phyloP scores from a whole-genome alignment of 257 asterid genomes.

The Nicotiana otophora region DNA sequence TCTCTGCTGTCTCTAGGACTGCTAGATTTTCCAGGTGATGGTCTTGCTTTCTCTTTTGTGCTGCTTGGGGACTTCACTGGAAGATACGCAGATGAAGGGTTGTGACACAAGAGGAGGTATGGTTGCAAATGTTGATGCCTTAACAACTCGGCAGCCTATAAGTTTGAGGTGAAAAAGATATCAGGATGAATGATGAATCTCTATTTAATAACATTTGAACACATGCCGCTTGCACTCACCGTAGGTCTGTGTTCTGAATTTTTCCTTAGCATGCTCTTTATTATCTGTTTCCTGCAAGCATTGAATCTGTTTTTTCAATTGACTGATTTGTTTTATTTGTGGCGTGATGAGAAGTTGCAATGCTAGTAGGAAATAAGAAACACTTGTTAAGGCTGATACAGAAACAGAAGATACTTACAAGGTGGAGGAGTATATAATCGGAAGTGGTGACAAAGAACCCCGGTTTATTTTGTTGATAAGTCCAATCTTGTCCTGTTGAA shows the following conservation, averaged over 20 bases:
- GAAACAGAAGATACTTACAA: slow-evolving; percentile 45
- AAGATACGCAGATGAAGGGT: slow-evolving; percentile 66
- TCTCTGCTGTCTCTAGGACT: slow-evolving; percentile 31
- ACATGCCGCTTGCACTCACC: slow-evolving; percentile 34
- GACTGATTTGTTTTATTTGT: background rate
- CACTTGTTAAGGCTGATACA: background rate
- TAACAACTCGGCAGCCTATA: slow-evolving; percentile 81
- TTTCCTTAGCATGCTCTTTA: slow-evolving; percentile 87
- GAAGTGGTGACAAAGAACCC: slow-evolving; percentile 78
- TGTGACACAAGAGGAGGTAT: slow-evolving; percentile 69
- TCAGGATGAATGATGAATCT: background rate
- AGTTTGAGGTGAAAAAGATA: background rate
- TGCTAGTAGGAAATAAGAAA: background rate
- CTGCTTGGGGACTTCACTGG: slow-evolving; percentile 79
- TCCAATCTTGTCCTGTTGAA: slow-evolving; percentile 78
- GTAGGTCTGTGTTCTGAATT: slow-evolving; percentile 89
- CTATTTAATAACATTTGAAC: background rate
- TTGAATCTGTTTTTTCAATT: slow-evolving; percentile 9
- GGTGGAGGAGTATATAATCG: slow-evolving; percentile 73
- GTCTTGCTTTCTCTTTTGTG: slow-evolving; percentile 36
- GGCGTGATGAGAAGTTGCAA: background rate
- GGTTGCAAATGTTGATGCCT: slow-evolving; percentile 91
- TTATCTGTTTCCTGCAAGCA: slow-evolving; percentile 76
- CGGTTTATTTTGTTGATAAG: slow-evolving; percentile 89
- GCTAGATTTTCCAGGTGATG: slow-evolving; percentile 46